Percentiles rank a stretch among this genome's conserved stretches.
Evolutionary conservation across 2,329 filamentous ascomycete genomes (phyloP).

Genomic region (Malbranchea cinnamomea): DNA sequence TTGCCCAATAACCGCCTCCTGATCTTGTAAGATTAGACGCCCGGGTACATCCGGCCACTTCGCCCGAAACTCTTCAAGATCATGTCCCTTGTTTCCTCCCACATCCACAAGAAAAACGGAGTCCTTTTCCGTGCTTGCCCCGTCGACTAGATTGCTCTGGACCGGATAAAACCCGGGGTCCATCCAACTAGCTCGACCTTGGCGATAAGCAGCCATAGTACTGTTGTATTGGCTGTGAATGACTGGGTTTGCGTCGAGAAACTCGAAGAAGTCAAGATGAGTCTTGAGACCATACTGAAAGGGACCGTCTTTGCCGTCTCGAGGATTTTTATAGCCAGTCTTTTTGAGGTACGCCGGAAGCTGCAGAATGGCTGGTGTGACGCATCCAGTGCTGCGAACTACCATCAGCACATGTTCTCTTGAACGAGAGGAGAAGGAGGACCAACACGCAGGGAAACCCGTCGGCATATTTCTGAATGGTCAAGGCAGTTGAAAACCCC

Average conservation of each 20-base stretch:
- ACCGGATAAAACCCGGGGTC: constrained; percentile 5
- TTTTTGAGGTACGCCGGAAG: constrained; percentile 16
- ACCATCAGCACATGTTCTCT: not conserved
- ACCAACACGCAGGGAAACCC: constrained; percentile 15
- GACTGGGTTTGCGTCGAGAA: constrained; percentile 12
- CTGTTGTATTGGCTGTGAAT: constrained; percentile 15
- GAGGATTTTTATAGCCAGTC: constrained; percentile 16
- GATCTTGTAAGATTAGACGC: constrained; percentile 35
- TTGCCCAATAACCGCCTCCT: constrained; percentile 23
- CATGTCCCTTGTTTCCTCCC: constrained; percentile 29
- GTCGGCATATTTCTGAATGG: constrained; percentile 13
- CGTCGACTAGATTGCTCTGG: constrained; percentile 1
- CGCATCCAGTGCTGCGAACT: constrained; percentile 15
- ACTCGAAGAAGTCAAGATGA: constrained; percentile 17
- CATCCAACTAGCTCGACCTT: constrained; percentile 6
- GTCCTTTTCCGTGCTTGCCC: constrained; percentile 1
- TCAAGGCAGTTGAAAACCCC: constrained; percentile 14
- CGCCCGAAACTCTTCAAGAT: constrained; percentile 23
- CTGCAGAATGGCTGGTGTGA: constrained; percentile 13
- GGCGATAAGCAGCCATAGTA: constrained; percentile 4
- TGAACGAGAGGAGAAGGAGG: constrained; percentile 6
- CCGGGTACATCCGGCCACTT: constrained; percentile 27
- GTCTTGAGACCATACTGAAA: constrained; percentile 18
- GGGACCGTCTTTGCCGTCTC: constrained; percentile 12
- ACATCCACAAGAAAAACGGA: constrained; percentile 28